Conservation (phyloP, 345 rosid species). For the Bruguiera sexangula region DNA sequence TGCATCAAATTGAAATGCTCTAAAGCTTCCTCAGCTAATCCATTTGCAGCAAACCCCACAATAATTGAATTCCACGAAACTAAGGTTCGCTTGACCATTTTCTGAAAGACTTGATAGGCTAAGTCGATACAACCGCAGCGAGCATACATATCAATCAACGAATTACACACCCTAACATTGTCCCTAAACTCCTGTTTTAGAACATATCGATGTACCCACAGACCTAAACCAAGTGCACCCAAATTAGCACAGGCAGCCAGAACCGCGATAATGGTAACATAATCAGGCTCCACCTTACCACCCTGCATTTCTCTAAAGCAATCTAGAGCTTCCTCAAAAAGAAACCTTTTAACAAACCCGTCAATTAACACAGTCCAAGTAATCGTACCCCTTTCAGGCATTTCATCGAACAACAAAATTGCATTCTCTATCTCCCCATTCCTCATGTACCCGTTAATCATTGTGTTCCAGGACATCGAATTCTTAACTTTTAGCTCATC, state of each 20-base stretch:
- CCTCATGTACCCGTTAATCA: constrained; percentile 25
- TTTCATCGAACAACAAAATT: constrained; percentile 23
- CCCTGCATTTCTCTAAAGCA: constrained; percentile 29
- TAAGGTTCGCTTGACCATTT: constrained; percentile 15
- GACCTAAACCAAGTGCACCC: constrained; percentile 27
- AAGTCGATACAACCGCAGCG: constrained; percentile 20
- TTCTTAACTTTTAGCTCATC: constrained; percentile 14
- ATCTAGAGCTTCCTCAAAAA: constrained; percentile 18
- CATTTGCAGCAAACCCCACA: constrained; percentile 26
- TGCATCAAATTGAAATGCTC: constrained; percentile 22
- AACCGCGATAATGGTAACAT: constrained; percentile 23
- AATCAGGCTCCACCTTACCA: constrained; percentile 21
- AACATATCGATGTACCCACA: constrained; percentile 26
- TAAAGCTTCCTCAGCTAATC: constrained; percentile 19
- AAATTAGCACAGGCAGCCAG: constrained; percentile 25
- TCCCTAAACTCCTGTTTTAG: constrained; percentile 15
- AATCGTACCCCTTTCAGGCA: constrained; percentile 23
- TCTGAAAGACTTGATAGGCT: constrained; percentile 25
- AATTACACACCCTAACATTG: constrained; percentile 20
- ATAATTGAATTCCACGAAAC: constrained; percentile 32
- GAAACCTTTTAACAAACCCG: constrained; percentile 27
- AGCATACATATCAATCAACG: constrained; percentile 28
- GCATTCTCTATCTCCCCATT: constrained; percentile 12
- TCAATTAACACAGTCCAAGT: constrained; percentile 29
- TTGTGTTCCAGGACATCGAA: constrained; percentile 24